Conservation (phyloP, 2,329 filamentous ascomycete genomes). For the Cercospora nicotianae region DNA sequence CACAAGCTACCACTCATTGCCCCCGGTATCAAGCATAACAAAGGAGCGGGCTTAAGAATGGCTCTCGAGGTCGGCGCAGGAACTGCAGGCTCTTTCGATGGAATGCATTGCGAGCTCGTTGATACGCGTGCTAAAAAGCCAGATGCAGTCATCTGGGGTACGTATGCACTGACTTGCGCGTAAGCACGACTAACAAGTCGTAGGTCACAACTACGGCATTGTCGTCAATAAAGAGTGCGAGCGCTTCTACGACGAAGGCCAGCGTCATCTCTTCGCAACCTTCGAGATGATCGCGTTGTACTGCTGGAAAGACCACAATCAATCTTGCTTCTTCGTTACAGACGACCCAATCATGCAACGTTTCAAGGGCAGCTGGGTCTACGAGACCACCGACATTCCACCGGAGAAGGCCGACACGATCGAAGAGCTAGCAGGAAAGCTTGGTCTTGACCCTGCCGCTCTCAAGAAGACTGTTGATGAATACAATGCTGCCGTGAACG, state of each 20-base stretch:
- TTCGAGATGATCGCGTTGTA: constrained; percentile 48
- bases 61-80: constrained; percentile 45
- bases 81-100: constrained; percentile 44
- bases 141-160: constrained; percentile 43
- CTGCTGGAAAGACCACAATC: constrained; percentile 45
- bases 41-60: constrained; percentile 44
- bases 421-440: constrained; percentile 42
- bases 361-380: constrained; percentile 47
- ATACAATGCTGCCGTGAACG: constrained; percentile 44
- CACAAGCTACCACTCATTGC: constrained; percentile 46
- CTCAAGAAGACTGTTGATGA: constrained; percentile 44
- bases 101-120: constrained; percentile 48
- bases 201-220: constrained; percentile 47
- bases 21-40: constrained; percentile 45
- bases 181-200: constrained; percentile 3
- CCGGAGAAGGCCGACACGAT: constrained; percentile 45
- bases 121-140: constrained; percentile 46
- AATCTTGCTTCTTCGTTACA: constrained; percentile 46
- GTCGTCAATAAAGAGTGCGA: constrained; percentile 45
- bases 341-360: constrained; percentile 45
- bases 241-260: constrained; percentile 95
- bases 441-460: constrained; percentile 41
- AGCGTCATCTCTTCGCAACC: constrained; percentile 60
- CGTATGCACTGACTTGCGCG: background rate
- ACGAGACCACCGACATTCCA: constrained; percentile 46